These are phyloP conservation scores for Aegilops speltoides DNA, from an alignment of 176 grass and related monocot species.

Conservation along the genomic window DNA sequence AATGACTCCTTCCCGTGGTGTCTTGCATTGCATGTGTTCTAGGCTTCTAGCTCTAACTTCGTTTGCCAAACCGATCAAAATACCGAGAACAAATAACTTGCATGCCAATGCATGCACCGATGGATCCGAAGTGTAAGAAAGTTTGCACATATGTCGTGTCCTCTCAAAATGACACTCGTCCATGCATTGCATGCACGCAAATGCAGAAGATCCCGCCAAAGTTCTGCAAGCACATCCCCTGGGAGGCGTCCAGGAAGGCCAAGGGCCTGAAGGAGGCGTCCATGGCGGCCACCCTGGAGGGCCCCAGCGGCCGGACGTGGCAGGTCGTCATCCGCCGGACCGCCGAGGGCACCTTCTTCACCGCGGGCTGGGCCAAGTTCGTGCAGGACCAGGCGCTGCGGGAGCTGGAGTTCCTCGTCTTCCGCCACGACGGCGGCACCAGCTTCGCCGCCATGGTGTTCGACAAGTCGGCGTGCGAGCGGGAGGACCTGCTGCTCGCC, in stretches of 20 bases:
- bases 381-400: slow-evolving; percentile 64
- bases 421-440: slow-evolving; percentile 63
- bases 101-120: background rate
- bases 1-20: background rate
- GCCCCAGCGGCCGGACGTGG: slow-evolving; percentile 66
- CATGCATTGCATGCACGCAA: background rate
- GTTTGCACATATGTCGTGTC: background rate
- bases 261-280: slow-evolving; percentile 31
- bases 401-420: slow-evolving; percentile 73
- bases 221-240: slow-evolving; percentile 74
- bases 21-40: background rate
- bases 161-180: background rate
- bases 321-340: slow-evolving; percentile 48
- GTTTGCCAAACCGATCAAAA: background rate
- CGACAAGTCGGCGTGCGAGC: slow-evolving; percentile 68
- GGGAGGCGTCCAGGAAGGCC: slow-evolving; percentile 39
- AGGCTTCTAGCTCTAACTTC: background rate
- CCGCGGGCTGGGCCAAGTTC: slow-evolving; percentile 66
- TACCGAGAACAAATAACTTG: background rate
- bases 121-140: background rate
- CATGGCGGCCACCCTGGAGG: slow-evolving; percentile 63
- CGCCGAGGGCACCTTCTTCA: slow-evolving; percentile 62
- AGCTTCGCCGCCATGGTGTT: slow-evolving; percentile 69
- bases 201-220: slow-evolving; percentile 80
- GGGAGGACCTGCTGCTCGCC: slow-evolving; percentile 44